These are phyloP conservation scores for Pseudisothecium myosuroides DNA, from an alignment of 225 moss, liverwort and hornwort species.

Conservation along the genomic window DNA sequence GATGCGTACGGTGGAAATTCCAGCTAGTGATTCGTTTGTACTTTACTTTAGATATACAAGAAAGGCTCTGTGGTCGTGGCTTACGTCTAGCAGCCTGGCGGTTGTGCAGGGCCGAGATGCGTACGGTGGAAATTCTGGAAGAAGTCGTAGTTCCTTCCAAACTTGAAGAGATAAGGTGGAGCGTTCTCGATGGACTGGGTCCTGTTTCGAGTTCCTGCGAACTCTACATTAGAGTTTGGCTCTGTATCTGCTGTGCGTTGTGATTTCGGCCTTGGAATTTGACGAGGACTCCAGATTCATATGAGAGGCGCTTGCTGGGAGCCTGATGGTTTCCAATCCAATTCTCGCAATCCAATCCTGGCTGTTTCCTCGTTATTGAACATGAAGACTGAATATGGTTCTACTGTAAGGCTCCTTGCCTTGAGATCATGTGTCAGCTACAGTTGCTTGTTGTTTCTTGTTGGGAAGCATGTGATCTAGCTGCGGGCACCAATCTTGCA, in stretches of 20 bases:
- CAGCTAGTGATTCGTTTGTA: not conserved
- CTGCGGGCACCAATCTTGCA: not conserved
- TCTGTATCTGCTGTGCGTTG: not conserved
- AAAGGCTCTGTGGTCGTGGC: constrained; percentile 12
- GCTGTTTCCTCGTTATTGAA: not conserved
- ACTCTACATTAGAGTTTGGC: constrained; percentile 3
- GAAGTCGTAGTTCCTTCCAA: constrained; percentile 76
- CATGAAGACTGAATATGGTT: not conserved
- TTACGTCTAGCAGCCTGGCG: constrained; percentile 40
- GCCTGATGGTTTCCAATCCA: not conserved
- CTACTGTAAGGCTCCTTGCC: not conserved
- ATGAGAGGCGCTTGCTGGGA: not conserved
- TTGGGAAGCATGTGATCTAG: not conserved
- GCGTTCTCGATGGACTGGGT: constrained; percentile 34
- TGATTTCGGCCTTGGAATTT: not conserved
- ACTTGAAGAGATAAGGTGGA: constrained; percentile 62
- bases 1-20: no score
- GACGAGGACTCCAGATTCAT: not conserved
- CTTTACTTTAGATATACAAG: no score
- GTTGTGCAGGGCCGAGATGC: constrained; percentile 80
- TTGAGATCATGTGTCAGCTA: not conserved
- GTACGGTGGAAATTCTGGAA: constrained; percentile 68
- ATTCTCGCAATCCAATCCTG: not conserved
- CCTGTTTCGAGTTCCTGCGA: constrained; percentile 30
- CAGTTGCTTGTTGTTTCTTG: not conserved